Percentiles rank a stretch among this genome's conserved stretches.
Evolutionary conservation across 805 yeast genomes (phyloP).

Genomic region (Lachancea mirantina): DNA sequence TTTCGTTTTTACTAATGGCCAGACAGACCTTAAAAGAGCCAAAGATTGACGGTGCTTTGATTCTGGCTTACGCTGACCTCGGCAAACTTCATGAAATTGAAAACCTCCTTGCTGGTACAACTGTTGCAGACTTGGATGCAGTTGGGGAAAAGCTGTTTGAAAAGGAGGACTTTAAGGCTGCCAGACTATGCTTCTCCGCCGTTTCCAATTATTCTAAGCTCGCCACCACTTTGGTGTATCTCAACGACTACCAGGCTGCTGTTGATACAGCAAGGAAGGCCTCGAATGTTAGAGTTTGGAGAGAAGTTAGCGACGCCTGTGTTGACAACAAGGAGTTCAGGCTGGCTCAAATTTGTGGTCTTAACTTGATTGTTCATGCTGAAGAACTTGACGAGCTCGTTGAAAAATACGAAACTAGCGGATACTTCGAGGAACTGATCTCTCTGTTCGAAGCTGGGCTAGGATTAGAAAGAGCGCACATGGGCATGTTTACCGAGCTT

Average conservation of each 20-base stretch:
- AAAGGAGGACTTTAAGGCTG: constrained; percentile 80
- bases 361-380: constrained; percentile 93
- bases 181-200: constrained; percentile 76
- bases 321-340: constrained; percentile 91
- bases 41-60: constrained; percentile 83
- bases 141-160: constrained; percentile 90
- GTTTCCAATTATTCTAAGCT: constrained; percentile 92
- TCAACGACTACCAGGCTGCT: constrained; percentile 90
- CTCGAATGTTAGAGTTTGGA: constrained; percentile 89
- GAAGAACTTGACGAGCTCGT: constrained; percentile 93
- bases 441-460: constrained; percentile 92
- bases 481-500: constrained; percentile 99
- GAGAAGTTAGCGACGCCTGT: constrained; percentile 95
- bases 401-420: constrained; percentile 75
- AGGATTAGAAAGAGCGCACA: constrained; percentile 96
- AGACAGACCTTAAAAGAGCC: constrained; percentile 89
- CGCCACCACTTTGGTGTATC: constrained; percentile 91
- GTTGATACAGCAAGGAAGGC: constrained; percentile 99
- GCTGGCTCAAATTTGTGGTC: constrained; percentile 96
- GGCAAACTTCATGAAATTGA: constrained; percentile 75
- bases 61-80: constrained; percentile 77
- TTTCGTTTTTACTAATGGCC: constrained; percentile 84
- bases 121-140: constrained; percentile 84
- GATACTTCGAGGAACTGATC: constrained; percentile 86
- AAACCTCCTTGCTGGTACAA: constrained; percentile 73